Percentiles rank a stretch among this genome's conserved stretches.
These are phyloP conservation scores for Nasturtium officinale DNA, from an alignment of 345 rosid genomes.

Conservation along the genomic window DNA sequence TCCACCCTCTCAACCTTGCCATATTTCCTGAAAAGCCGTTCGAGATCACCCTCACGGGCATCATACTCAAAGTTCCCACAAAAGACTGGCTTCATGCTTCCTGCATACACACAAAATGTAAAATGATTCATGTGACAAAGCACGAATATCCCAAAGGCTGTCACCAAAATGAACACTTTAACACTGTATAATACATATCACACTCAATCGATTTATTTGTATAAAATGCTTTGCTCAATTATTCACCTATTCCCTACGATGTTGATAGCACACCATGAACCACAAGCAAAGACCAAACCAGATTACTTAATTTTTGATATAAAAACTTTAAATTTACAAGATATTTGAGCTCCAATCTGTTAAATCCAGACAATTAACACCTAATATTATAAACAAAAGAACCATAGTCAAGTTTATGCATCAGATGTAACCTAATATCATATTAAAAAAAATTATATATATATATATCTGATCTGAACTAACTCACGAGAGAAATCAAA, in stretches of 20 bases:
- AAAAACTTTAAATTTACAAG: neutral
- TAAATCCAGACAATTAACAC: neutral
- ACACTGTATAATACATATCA: neutral
- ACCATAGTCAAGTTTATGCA: neutral
- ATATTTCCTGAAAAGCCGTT: constrained; percentile 80
- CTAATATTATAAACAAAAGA: neutral
- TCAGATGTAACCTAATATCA: constrained; percentile 8
- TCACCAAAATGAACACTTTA: constrained; percentile 7
- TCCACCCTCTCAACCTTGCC: constrained; percentile 92
- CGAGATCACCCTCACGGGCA: constrained; percentile 82
- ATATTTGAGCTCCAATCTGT: neutral
- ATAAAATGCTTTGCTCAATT: neutral
- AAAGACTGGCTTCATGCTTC: constrained; percentile 80
- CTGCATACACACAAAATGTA: constrained; percentile 12
- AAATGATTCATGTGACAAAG: neutral
- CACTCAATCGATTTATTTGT: neutral
- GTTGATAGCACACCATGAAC: neutral
- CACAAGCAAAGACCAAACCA: neutral
- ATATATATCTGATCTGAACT: constrained; percentile 23
- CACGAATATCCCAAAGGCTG: neutral
- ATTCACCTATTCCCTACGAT: too few relatives aligned
- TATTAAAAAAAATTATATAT: neutral
- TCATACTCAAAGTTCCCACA: constrained; percentile 96
- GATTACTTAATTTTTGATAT: neutral
- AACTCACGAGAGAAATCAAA: neutral